Conservation (phyloP, 164 flowering plant species). For the Santalum album region DNA sequence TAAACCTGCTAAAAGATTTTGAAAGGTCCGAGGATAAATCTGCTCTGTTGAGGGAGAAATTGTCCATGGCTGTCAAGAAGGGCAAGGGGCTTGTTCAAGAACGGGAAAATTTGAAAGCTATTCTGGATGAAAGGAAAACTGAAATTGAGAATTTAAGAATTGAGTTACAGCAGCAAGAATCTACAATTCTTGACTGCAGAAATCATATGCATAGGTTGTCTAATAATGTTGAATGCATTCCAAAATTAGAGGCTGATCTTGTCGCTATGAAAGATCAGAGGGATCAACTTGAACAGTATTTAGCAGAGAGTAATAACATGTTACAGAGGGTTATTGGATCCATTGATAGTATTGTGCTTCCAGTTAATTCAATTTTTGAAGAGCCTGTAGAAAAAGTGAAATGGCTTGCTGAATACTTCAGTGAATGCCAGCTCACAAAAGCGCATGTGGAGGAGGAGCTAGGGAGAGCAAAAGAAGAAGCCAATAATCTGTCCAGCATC, state of each 20-base stretch:
- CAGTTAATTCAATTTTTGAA: slow-evolving; percentile 33
- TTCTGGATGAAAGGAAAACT: slow-evolving; percentile 52
- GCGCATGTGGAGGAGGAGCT: slow-evolving; percentile 39
- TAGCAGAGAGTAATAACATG: slow-evolving; percentile 52
- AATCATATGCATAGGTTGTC: slow-evolving; percentile 42
- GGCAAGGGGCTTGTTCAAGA: slow-evolving; percentile 96
- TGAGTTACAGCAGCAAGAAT: slow-evolving; percentile 48
- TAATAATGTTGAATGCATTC: slow-evolving; percentile 36
- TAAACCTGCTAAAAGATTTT: slow-evolving; percentile 48
- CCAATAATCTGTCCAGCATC: slow-evolving; percentile 24
- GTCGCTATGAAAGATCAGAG: slow-evolving; percentile 36
- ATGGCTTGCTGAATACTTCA: slow-evolving; percentile 42
- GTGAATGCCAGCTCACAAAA: slow-evolving; percentile 38
- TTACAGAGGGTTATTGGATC: slow-evolving; percentile 46
- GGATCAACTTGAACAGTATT: slow-evolving; percentile 55
- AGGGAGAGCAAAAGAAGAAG: slow-evolving; percentile 44
- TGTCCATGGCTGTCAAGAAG: slow-evolving; percentile 94
- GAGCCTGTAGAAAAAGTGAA: slow-evolving; percentile 64
- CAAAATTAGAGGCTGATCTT: slow-evolving; percentile 53
- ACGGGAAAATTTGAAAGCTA: slow-evolving; percentile 55
- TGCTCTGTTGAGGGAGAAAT: slow-evolving; percentile 70
- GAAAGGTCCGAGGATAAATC: slow-evolving; percentile 66
- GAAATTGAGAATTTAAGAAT: slow-evolving; percentile 68
- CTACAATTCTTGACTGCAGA: slow-evolving; percentile 32
- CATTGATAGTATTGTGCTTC: slow-evolving; percentile 41